Evolutionary conservation across 352 stramenopile species (phyloP), one percentile per base, ranked within the genome.

Genomic region (Pythium aristosporum): DNA sequence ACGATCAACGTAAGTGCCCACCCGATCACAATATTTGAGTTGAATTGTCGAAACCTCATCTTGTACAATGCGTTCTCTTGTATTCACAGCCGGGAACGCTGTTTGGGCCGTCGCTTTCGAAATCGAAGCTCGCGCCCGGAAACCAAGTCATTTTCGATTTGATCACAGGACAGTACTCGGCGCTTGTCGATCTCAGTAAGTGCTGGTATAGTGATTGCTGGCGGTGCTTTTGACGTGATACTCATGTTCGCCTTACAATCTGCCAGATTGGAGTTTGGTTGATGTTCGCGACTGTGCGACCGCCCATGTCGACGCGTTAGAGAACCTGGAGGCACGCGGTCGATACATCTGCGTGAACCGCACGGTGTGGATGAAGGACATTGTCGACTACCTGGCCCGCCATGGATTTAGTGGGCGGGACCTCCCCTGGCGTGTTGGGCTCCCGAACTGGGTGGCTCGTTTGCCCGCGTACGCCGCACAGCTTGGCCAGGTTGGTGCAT

Each of bases 91-190:
- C 87, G 18, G 87, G 87, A 50, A 96, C 82, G 10, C 60, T 96
- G 39, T 91, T 92, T 64, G 87, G 87, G 10, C 87, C 87, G 30
- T 80, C 88, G 63, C 75, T 96, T 8, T 90, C 76, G 20, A 94
- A 93, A 71, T 79, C 70, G n/a, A 96, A 93, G 61, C 74, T 96
- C 5, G 75, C 85, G 3, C 82, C 85, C 49, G 87, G 87, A 16
- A 96, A 93, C 48, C 86, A 94, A 64, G 77, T 96, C 60, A 91
- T 96, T 57, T 96, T 89, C 61, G 87, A 96, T 59, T 61, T 96
- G 44, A 84, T 96, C 63, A 89, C 84, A 11, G 87, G 87, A 2
- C 79, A 94, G 51, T 96, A 94, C 68, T 94, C 87, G 25, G 87
- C 87, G 18, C 65, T 96, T 36, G 84, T 96, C 48, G 86, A 96